Evolutionary conservation across 225 moss, liverwort and hornwort species (phyloP), one percentile per base, ranked within the genome.

Genomic region (Rhytidiadelphus loreus): DNA sequence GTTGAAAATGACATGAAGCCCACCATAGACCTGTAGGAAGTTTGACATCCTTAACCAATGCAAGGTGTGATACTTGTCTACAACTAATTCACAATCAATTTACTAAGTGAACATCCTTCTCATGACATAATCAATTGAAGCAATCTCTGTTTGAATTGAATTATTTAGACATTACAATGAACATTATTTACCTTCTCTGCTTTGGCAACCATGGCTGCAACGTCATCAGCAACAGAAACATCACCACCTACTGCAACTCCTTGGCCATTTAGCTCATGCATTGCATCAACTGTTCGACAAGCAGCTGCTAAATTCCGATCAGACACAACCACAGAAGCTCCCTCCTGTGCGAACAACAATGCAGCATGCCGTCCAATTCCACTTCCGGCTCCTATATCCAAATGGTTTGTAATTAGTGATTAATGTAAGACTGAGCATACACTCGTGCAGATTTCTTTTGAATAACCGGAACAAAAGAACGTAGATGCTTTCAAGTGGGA

Each of bases 341-440:
- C 99, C 87, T 99, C 99, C 43, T 96, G 97, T 6, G 97, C 99
- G 21, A 99, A 99, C 89, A 99, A 82, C 18, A 99, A 92, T 50
- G 99, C 96, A 86, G 97, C 96, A 85, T 99, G 96, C 37, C 96
- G 90, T 85, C 99, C 99, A 81, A 99, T 99, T 86, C 99, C 99
- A 91, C 96, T 99, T 75, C 99, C 99, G 16, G 99, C 99, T 85
- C 99, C 99, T 89, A 94, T 91, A 86, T 76, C 68, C 88, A 87
- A 73, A 82, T 33, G 33, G 58, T 46, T 85, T 74, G 35, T 68
- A 82, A 74, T 88, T 37, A 92, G n/a, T 65, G 53, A 77, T 62
- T 29, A 68, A 43, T 72, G 63, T 44, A 63, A 60, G 78, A n/a
- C n/a, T n/a, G n/a, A 78, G 35, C 15, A 3, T 44, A 66, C n/a